Base-by-base conservation (phyloP, 1,284 basidiomycete species). In the Phaffia rhodozyma region DNA sequence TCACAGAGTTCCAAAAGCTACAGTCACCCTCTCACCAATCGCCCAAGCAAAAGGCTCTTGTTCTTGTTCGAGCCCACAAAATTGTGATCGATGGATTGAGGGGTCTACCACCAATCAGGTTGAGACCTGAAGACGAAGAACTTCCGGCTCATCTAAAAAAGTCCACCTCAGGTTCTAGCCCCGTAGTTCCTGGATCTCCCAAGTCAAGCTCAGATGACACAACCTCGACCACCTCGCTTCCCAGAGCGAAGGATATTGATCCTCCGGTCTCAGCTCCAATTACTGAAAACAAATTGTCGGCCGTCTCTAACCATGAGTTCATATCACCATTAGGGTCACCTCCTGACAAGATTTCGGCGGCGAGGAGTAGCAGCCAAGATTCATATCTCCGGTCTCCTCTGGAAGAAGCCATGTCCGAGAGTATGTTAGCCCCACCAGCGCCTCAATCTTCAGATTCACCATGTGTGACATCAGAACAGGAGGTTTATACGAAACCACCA, bases 1-100 rank as follows among this genome's bases (percentile, higher is more conserved):
- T 43, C 55, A 18, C 67, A 89, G 89, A 84, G 56, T 76, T 96
- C 25, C 82, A 84, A 49, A 82, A 82, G 61, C 76, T 97, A 6
- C 83, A 88, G 51, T 71, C 77, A 9, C 65, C 73, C 1, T 72
- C 75, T 2, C 83, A 83, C 66, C 79, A 83, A 47, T 83, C 84
- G 21, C 91, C 93, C 0, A 81, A 79, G 1, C 85, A 87, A 61
- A 96, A 97, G 73, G 83, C 86, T 4, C 81, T 83, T 2, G 79
- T 91, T 7, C 77, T 97, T 20, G 87, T 97, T 23, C 79, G 81
- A 7, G 85, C 88, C 0, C 91, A 97, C 74, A 87, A 88, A 71
- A 77, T 87, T 43, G 80, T 93, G 20, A 75, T 96, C 25, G 75
- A 76, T 38, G 73, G 75, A 4, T 69, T 78, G 0, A 68, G 69